These are phyloP conservation scores for Xylaria sp. DNA, from an alignment of 2,329 filamentous ascomycete species.

Conservation along the genomic window DNA sequence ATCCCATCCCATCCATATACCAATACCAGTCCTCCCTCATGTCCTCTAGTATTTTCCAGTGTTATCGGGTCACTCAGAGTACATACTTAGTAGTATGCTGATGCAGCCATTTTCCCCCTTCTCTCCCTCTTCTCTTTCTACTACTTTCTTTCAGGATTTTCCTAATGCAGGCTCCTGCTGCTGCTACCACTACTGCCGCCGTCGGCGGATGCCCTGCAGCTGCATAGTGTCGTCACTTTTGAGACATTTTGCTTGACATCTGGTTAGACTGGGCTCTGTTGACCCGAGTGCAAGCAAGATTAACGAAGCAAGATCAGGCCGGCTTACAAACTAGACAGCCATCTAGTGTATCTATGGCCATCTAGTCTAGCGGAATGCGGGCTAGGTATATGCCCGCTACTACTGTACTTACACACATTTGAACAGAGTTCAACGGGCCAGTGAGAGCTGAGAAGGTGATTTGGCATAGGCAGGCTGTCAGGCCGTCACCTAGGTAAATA, in stretches of 20 bases:
- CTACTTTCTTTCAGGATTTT: neutral
- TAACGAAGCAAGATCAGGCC: slow-evolving; percentile 14
- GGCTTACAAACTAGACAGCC: neutral
- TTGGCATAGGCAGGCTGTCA: neutral
- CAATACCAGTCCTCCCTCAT: slow-evolving; percentile 2
- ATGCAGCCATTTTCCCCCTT: neutral
- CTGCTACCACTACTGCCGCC: too few relatives aligned
- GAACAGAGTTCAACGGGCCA: neutral
- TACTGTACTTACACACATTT: neutral
- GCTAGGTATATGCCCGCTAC: neutral
- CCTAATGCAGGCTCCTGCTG: slow-evolving; percentile 15
- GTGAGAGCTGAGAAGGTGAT: neutral
- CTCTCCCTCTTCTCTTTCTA: neutral
- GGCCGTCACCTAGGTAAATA: neutral
- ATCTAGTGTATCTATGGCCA: neutral
- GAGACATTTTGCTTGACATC: slow-evolving; percentile 25
- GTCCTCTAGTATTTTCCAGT: too few relatives aligned
- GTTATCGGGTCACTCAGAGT: slow-evolving; percentile 12
- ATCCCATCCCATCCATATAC: neutral
- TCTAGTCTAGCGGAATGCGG: neutral
- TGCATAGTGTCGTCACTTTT: slow-evolving; percentile 34
- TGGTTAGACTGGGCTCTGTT: neutral
- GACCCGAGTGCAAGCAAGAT: neutral
- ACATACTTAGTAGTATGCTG: neutral
- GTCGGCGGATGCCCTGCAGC: slow-evolving; percentile 12